Evolutionary conservation across 2,329 filamentous ascomycete genomes (phyloP).

Genomic region (Alternaria sp.): DNA sequence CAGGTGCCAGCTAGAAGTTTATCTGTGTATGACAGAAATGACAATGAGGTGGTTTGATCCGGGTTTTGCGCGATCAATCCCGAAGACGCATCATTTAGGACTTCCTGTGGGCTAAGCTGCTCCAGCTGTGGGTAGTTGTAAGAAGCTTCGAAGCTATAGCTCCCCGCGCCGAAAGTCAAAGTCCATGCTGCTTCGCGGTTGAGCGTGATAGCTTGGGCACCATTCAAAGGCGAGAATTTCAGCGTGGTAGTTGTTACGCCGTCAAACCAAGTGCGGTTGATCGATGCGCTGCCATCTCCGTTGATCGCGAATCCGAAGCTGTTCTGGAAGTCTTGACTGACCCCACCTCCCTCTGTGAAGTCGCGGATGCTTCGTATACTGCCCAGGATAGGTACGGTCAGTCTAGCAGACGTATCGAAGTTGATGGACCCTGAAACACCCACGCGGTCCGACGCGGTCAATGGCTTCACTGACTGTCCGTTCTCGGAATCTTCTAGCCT

Average conservation of each 20-base stretch:
- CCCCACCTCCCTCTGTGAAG: constrained; percentile 65
- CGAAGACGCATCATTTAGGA: constrained; percentile 60
- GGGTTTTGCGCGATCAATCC: constrained; percentile 57
- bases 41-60: constrained; percentile 62
- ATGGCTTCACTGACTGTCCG: constrained; percentile 57
- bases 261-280: constrained; percentile 68
- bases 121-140: constrained; percentile 70
- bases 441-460: constrained; percentile 56
- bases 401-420: constrained; percentile 65
- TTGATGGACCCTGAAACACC: constrained; percentile 63
- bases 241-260: constrained; percentile 66
- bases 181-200: constrained; percentile 46
- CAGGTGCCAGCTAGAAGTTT: constrained; percentile 71
- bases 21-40: constrained; percentile 69
- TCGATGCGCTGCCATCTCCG: constrained; percentile 55
- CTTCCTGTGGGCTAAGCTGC: constrained; percentile 60
- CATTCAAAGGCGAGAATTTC: constrained; percentile 50
- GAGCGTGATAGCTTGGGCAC: constrained; percentile 26
- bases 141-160: constrained; percentile 66
- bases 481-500: constrained; percentile 58
- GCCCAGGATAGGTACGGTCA: constrained; percentile 67
- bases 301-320: constrained; percentile 56
- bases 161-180: constrained; percentile 60
- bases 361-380: constrained; percentile 70
- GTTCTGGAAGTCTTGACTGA: constrained; percentile 64